These are phyloP conservation scores for Chalciporus piperatus DNA, from an alignment of 768 basidiomycete genomes.

Conservation along the genomic window DNA sequence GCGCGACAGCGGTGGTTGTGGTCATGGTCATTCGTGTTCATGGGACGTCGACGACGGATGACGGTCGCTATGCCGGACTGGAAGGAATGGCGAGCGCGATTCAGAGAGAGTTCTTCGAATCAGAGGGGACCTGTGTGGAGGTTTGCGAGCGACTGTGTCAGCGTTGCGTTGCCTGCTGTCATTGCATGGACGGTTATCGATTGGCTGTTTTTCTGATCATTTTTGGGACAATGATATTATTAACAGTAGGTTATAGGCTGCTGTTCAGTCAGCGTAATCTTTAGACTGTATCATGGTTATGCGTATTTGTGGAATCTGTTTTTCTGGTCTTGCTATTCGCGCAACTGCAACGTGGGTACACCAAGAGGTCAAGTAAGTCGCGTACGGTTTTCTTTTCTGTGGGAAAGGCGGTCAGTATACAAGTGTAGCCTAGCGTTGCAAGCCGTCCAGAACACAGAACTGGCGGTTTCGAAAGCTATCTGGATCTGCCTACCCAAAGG, in stretches of 20 bases:
- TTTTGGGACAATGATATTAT: not conserved
- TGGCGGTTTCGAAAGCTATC: too few relatives aligned
- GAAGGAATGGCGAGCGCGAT: slow-evolving; percentile 16
- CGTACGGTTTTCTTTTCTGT: too few relatives aligned
- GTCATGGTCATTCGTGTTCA: slow-evolving; percentile 54
- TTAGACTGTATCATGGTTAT: not conserved
- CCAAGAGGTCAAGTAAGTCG: too few relatives aligned
- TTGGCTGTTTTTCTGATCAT: slow-evolving; percentile 30
- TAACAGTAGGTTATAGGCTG: not conserved
- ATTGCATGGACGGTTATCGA: slow-evolving; percentile 22
- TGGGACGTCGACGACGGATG: slow-evolving; percentile 55
- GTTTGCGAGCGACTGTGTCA: slow-evolving; percentile 38
- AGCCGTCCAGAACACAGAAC: too few relatives aligned
- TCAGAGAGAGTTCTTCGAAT: slow-evolving; percentile 12
- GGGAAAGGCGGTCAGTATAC: too few relatives aligned
- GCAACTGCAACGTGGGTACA: too few relatives aligned
- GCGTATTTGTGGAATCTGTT: not conserved
- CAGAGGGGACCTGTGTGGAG: slow-evolving; percentile 34
- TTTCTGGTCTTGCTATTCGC: not conserved
- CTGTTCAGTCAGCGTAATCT: slow-evolving; percentile 5
- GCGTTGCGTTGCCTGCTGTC: slow-evolving; percentile 28
- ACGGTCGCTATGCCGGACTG: slow-evolving; percentile 42
- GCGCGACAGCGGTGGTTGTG: slow-evolving; percentile 27
- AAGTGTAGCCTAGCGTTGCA: too few relatives aligned
- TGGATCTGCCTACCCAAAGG: too few relatives aligned